Conservation (phyloP, 805 yeast species). For the Pichia cephalocereana region DNA sequence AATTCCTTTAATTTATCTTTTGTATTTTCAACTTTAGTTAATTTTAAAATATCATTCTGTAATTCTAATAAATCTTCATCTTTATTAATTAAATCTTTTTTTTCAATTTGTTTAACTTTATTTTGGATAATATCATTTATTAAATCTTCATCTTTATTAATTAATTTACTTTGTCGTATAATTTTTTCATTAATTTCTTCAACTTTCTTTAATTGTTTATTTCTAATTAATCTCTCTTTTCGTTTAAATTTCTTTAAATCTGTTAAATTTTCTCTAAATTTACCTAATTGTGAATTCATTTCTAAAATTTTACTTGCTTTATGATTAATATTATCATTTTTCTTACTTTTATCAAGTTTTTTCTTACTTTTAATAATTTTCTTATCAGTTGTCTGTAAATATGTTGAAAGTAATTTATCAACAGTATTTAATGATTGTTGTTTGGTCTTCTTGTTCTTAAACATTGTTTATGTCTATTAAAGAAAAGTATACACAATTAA, state of each 20-base stretch:
- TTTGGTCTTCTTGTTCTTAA: slow-evolving; percentile 14
- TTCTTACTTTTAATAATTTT: slow-evolving; percentile 1
- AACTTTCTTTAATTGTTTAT: slow-evolving; percentile 11
- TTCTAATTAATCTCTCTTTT: slow-evolving; percentile 13
- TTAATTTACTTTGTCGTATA: slow-evolving; percentile 16
- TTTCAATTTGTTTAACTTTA: slow-evolving; percentile 31
- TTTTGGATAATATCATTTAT: slow-evolving; percentile 29
- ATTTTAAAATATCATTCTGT: slow-evolving; percentile 33
- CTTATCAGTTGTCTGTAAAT: slow-evolving; percentile 13
- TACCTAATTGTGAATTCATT: slow-evolving; percentile 12
- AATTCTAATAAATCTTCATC: slow-evolving; percentile 33
- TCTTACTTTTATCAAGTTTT: slow-evolving; percentile 1
- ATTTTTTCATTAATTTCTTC: slow-evolving; percentile 11
- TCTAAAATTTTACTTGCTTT: slow-evolving; percentile 20
- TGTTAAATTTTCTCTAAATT: slow-evolving; percentile 11
- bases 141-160: slow-evolving; percentile 23
- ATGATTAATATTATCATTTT: neutral
- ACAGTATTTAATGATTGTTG: slow-evolving; percentile 16
- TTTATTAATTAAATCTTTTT: slow-evolving; percentile 17
- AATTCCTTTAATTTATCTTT: slow-evolving; percentile 17
- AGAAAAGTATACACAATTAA: too few species aligned
- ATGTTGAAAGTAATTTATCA: slow-evolving; percentile 19
- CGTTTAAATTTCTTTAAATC: slow-evolving; percentile 12
- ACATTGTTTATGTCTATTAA: slow-evolving; percentile 5
- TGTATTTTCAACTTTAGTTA: slow-evolving; percentile 35